Base-by-base conservation (phyloP, 495 filamentous ascomycete genomes). In the Penicillium ucsense region DNA sequence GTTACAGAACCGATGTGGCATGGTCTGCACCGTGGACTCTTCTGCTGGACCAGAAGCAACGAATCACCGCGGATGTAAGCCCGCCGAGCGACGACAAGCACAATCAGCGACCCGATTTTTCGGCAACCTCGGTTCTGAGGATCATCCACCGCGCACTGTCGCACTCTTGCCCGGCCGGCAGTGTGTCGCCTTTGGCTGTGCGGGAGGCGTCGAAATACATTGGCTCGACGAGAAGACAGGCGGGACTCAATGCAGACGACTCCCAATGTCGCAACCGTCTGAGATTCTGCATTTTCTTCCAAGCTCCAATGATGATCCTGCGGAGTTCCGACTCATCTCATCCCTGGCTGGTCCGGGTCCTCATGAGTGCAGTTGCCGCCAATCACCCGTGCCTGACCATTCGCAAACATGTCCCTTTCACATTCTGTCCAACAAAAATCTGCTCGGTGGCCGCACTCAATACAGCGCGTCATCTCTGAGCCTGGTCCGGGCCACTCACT, bases 181-280 rank as follows among this genome's bases (percentile, higher is more conserved):
- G 12, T 85, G 81, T 54, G 77, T 86, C 8, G 85, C 84, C 3
- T 88, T 87, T 66, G 84, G 85, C 11, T 86, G 79, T 42, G 70
- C 72, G 27, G 68, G 71, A 6, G 82, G 84, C 6, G 80, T 88
- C 37, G 83, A 89, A 52, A 62, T 89, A 6, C 82, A 85, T 52
- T 88, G 85, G 82, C 66, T 85, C 29, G 82, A 86, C 56, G 76
- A 78, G 36, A 53, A 74, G 30, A 83, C 74, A 3, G 74, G 77
- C 1, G 75, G 78, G 48, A 72, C 79, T 39, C 59, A 65, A 76
- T 42, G 81, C 67, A 60, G 74, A 72, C 51, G 84, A 70, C 84
- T 89, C 45, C 80, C 82, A 2, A 78, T 86, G 46, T 77, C 80
- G 4, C 73, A 81, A 35, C 78, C 84, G 2, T 79, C 77, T 0